Base-by-base conservation (phyloP, 352 stramenopile species). In the Phytophthora citrophthora region DNA sequence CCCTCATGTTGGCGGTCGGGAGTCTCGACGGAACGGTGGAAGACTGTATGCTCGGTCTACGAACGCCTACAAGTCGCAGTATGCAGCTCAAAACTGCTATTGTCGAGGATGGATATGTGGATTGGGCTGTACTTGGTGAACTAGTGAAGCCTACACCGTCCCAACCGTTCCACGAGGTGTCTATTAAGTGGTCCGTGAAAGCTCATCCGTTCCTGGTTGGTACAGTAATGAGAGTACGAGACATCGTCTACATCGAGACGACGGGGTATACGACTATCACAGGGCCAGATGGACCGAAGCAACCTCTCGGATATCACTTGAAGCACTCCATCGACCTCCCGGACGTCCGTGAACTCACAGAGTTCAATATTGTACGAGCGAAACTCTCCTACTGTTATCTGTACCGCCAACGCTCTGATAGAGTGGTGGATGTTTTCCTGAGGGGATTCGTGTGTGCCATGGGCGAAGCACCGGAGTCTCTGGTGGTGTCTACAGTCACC, bases 171-270 rank as follows among this genome's bases (percentile, higher is more conserved):
- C 72, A 72, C 15, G 72, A 65, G 16, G 46, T 88, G 10, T 41
- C 61, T 2, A 39, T 90, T 50, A 82, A 84, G 39, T 90, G 81
- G 81, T 64, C 56, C 3, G 79, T 86, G 27, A 90, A 90, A 51
- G 64, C 65, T 13, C 76, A 81, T 24, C 56, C 73, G 29, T 72
- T 83, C 31, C 54, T 78, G 20, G 68, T 90, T n/a, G 71, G 74
- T 26, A 63, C 69, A 10, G 48, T 88, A 13, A 66, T 86, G 50
- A 68, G 72, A 56, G 77, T 79, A 24, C 76, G 81, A 9, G 81
- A 88, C 59, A 72, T 87, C 32, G 81, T 90, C 16, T 86, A 78
- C 56, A 64, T 90, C 44, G 76, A 90, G 57, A 75, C 76, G 18
- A 83, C 74, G 24, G 78, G 76, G 2, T 64, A 82, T 41, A 76